Evolutionary conservation across 306 rosid genomes (phyloP), one percentile per base, ranked within the genome.

Genomic region (Gleditsia sinensis): DNA sequence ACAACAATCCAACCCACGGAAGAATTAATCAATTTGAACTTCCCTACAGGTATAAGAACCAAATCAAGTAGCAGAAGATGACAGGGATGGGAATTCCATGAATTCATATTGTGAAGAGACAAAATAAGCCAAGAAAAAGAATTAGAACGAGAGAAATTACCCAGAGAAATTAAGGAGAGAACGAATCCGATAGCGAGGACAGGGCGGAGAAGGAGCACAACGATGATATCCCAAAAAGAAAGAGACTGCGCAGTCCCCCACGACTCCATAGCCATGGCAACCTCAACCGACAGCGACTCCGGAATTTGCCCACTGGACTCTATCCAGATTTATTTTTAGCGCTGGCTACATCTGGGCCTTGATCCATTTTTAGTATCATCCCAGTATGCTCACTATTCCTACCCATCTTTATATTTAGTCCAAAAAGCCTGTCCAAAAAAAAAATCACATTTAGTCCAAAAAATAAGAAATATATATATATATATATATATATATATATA

Each of bases 161-260:
- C 91, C 1, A 87, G n/a, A 36, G 74, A 57, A 34, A 94, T 85
- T 55, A 94, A 63, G 50, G 83, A 74, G 76, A 94, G 53, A 7
- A 89, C 87, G 71, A 94, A 88, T 0, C 46, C 48, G 49, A 85
- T 32, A 13, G 97, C 96, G 25, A 86, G 56, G 60, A 86, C 33
- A 12, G 96, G 98, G 37, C 94, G 92, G 0, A 93, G 48, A 53
- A 91, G 46, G 66, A 88, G 21, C 14, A 89, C 58, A 20, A 42
- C 51, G n/a, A 78, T 69, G 46, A 69, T 82, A 45, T 87, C 91
- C 90, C 78, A 87, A n/a, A 5, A 39, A 42, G 83, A 86, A 19
- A 78, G 62, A 32, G 71, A 80, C 30, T 65, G 28, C 2, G 34
- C 72, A 8, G 72, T 69, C 3, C 81, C 64, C 46, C 63, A 57